phyloP scores from a whole-genome alignment of 371 early-diverging fungal species.

The Gilbertella persicaria region DNA sequence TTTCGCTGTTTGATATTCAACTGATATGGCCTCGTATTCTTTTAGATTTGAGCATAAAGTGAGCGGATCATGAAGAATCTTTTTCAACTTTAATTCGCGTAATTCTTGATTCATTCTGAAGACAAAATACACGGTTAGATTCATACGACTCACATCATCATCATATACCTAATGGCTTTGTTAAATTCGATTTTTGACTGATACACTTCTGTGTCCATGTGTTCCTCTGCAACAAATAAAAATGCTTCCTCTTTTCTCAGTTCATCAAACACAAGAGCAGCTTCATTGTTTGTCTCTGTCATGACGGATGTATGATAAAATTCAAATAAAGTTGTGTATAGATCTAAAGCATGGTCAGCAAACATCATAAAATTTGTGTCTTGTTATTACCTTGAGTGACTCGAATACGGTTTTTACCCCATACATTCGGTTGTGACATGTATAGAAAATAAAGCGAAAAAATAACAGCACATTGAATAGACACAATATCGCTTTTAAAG shows the following conservation, averaged over 20 bases:
- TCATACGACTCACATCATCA: neutral
- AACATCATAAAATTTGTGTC: neutral
- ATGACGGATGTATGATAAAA: slow-evolving; percentile 21
- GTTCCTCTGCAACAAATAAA: slow-evolving; percentile 11
- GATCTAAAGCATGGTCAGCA: slow-evolving; percentile 2
- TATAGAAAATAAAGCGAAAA: slow-evolving; percentile 26
- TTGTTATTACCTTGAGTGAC: slow-evolving; percentile 18
- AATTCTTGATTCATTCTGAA: neutral
- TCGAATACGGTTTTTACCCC: slow-evolving; percentile 24
- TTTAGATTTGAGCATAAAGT: neutral
- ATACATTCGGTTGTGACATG: slow-evolving; percentile 21
- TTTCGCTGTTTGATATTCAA: slow-evolving; percentile 8
- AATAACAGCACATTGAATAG: slow-evolving; percentile 4
- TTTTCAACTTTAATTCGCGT: neutral
- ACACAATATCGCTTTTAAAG: neutral
- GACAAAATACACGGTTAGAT: neutral
- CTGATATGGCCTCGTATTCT: neutral
- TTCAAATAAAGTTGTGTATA: slow-evolving; percentile 7
- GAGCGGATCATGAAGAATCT: neutral
- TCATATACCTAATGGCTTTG: slow-evolving; percentile 14
- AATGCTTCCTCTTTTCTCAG: slow-evolving; percentile 16
- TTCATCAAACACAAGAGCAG: slow-evolving; percentile 20
- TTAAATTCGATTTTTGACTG: slow-evolving; percentile 14
- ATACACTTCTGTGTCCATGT: neutral
- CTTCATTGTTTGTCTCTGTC: slow-evolving; percentile 12